A percentile compares a stretch with the other conserved stretches of the same genome.
Conservation (phyloP, 2,329 filamentous ascomycete genomes). For the Thielaviopsis populi region DNA sequence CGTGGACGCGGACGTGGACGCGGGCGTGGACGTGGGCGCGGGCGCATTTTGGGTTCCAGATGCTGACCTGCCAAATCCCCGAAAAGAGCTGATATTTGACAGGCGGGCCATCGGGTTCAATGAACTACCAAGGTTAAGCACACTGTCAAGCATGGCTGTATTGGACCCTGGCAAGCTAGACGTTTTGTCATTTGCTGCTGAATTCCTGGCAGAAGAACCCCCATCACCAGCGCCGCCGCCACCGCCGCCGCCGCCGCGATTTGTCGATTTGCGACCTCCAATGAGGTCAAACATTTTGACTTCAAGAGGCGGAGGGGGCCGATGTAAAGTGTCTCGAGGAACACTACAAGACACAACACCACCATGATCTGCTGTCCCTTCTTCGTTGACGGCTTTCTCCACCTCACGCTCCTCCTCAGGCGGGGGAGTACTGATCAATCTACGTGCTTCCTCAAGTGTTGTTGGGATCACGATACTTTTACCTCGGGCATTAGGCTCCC, state of each 20-base stretch:
- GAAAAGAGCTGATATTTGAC: conserved; percentile 56
- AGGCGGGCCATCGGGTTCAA: conserved; percentile 67
- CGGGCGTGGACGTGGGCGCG: neutral
- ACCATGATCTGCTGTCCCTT: conserved; percentile 26
- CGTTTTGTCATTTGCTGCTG: conserved; percentile 24
- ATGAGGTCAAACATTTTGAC: conserved; percentile 59
- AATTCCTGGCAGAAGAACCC: conserved; percentile 34
- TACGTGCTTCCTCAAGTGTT: conserved; percentile 83
- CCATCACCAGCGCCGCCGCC: conserved; percentile 44
- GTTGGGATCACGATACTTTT: conserved; percentile 54
- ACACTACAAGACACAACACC: neutral
- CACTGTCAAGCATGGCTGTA: conserved; percentile 59
- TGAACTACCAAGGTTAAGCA: conserved; percentile 65
- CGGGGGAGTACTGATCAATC: conserved; percentile 63
- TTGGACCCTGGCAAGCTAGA: conserved; percentile 22
- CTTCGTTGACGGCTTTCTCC: conserved; percentile 31
- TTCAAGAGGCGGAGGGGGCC: conserved; percentile 29
- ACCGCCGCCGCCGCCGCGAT: conserved; percentile 40
- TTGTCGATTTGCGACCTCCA: conserved; percentile 40
- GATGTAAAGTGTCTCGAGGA: conserved; percentile 12
- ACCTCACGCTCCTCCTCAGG: conserved; percentile 44
- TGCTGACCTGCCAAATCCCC: conserved; percentile 52
- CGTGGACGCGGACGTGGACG: neutral
- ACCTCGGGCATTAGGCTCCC: conserved; percentile 38
- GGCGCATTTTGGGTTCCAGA: conserved; percentile 20